Percentiles rank a stretch among this genome's conserved stretches.
Evolutionary conservation across 2,329 filamentous ascomycete genomes (phyloP).

Genomic region (Stemphylium vesicarium): DNA sequence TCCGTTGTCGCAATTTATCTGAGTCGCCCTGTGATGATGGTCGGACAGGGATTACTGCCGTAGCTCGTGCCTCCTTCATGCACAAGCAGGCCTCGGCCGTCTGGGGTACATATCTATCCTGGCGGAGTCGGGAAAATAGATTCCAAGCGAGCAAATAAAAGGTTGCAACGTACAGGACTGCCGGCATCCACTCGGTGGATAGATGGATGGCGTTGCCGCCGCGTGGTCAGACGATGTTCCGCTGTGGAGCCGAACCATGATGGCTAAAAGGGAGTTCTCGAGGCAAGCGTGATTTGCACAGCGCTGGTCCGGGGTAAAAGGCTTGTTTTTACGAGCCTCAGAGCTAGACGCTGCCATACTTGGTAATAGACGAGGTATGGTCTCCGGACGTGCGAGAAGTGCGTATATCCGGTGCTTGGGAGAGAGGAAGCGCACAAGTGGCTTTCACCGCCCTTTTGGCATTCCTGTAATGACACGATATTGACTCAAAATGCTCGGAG

Average conservation of each 20-base stretch:
- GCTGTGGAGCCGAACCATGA: constrained; percentile 12
- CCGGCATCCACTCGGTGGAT: constrained; percentile 15
- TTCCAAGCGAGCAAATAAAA: constrained; percentile 31
- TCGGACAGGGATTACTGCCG: constrained; percentile 34
- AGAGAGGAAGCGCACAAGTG: background rate
- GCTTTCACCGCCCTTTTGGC: background rate
- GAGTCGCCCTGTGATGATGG: constrained; percentile 30
- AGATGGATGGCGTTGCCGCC: constrained; percentile 12
- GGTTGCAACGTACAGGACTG: constrained; percentile 1
- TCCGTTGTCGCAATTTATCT: constrained; percentile 42
- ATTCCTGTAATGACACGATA: background rate
- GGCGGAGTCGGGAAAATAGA: constrained; percentile 20
- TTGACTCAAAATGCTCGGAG: background rate
- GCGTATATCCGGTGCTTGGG: background rate
- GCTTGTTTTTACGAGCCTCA: constrained; percentile 14
- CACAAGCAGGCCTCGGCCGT: constrained; percentile 31
- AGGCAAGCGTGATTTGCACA: constrained; percentile 8
- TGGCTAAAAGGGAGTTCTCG: constrained; percentile 33
- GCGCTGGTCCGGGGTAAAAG: constrained; percentile 20
- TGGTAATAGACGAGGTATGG: background rate
- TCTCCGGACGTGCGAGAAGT: constrained; percentile 8
- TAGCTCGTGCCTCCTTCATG: constrained; percentile 27
- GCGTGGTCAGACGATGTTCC: constrained; percentile 17
- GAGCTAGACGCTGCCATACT: background rate
- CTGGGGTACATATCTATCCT: constrained; percentile 41